Percentiles rank a stretch among this genome's conserved stretches.
These are phyloP conservation scores for Neoscytalidium dimidiatum DNA, from an alignment of 2,329 filamentous ascomycete species.

Conservation along the genomic window DNA sequence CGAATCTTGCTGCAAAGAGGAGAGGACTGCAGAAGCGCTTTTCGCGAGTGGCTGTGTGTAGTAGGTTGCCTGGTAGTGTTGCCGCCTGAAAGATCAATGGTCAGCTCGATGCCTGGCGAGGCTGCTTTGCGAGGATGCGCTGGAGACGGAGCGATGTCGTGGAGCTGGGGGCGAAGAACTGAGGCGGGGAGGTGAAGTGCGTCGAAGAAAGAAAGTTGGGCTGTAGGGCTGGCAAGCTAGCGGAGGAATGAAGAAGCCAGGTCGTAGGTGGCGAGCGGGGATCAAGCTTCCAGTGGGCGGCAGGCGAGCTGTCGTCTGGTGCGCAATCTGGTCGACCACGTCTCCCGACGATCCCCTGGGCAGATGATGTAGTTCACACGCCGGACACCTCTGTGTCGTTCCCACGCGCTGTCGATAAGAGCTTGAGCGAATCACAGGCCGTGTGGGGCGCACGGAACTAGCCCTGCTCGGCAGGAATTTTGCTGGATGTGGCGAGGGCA, in stretches of 20 bases:
- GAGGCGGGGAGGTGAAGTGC: neutral
- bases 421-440: conserved; percentile 20
- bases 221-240: conserved; percentile 1
- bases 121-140: neutral
- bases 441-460: conserved; percentile 12
- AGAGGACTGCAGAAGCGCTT: conserved; percentile 4
- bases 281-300: neutral
- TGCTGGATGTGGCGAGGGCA: conserved; percentile 10
- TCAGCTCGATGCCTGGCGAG: neutral
- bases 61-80: neutral
- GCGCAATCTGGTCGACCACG: conserved; percentile 13
- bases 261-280: conserved; percentile 5
- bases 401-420: conserved; percentile 19
- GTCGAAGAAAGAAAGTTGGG: conserved; percentile 1
- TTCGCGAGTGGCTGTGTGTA: neutral
- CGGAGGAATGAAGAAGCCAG: conserved; percentile 6
- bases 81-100: conserved; percentile 14
- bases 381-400: conserved; percentile 10
- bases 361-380: conserved; percentile 15
- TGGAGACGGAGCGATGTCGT: neutral
- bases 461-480: conserved; percentile 18
- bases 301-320: conserved; percentile 14
- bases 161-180: neutral
- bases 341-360: conserved; percentile 12
- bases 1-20: conserved; percentile 35